phyloP scores from a whole-genome alignment of 495 filamentous ascomycete species.

The Evernia prunastri region DNA sequence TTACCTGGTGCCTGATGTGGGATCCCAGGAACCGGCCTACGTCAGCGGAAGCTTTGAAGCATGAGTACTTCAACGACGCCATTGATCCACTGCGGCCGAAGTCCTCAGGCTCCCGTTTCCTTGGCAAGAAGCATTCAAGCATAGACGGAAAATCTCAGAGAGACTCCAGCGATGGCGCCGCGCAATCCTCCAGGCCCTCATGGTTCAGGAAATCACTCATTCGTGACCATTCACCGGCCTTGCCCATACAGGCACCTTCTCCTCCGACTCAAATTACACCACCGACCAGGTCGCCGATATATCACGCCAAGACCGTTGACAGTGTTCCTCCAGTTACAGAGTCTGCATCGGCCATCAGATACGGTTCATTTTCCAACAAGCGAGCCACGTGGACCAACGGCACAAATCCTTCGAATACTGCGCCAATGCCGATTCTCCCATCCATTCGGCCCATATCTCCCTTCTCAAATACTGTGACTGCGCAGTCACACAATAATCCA shows the following conservation, averaged over 20 bases:
- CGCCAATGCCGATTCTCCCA: slow-evolving; percentile 95
- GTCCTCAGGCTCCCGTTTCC: slow-evolving; percentile 74
- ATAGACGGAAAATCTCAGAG: slow-evolving; percentile 57
- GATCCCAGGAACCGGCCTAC: slow-evolving; percentile 91
- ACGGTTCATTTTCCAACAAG: slow-evolving; percentile 58
- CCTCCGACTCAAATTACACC: slow-evolving; percentile 21
- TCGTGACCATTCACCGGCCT: slow-evolving; percentile 52
- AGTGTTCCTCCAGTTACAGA: slow-evolving; percentile 24
- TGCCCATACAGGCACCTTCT: slow-evolving; percentile 36
- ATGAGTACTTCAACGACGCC: slow-evolving; percentile 95
- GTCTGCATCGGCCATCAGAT: slow-evolving; percentile 39
- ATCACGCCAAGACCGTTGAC: slow-evolving; percentile 45
- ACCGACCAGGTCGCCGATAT: slow-evolving; percentile 47
- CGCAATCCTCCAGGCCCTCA: slow-evolving; percentile 73
- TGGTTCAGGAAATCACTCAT: slow-evolving; percentile 96
- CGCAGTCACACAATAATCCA: slow-evolving; percentile 60
- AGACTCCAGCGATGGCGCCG: slow-evolving; percentile 60
- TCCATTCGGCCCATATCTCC: slow-evolving; percentile 94
- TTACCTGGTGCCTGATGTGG: slow-evolving; percentile 99
- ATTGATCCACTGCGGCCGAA: slow-evolving; percentile 89
- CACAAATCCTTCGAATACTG: slow-evolving; percentile 57
- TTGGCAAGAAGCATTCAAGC: slow-evolving; percentile 84
- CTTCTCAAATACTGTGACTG: slow-evolving; percentile 83
- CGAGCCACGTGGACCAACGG: slow-evolving; percentile 83
- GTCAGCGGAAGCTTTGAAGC: slow-evolving; percentile 83